Base-by-base conservation (phyloP, 2,329 filamentous ascomycete species). In the Trichophyton verrucosum region DNA sequence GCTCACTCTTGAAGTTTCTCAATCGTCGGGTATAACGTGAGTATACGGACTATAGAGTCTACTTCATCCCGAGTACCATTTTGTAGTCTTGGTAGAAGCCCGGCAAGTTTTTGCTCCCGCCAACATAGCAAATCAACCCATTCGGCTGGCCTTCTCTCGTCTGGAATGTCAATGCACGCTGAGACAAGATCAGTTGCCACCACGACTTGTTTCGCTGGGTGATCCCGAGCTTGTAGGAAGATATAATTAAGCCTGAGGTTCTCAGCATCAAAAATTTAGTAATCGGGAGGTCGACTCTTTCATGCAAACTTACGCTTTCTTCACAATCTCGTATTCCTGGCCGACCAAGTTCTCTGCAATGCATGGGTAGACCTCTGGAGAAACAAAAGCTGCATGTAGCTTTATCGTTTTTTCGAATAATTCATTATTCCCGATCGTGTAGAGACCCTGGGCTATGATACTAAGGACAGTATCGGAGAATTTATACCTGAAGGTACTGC, bases 381-480 rank as follows among this genome's bases (percentile, higher is more conserved):
- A n/a, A 7, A 57, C 9, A 20, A 33, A 30, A 4, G 13, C 30
- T 13, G 20, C 3, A 47, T 56, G 17, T 15, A 46, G 15, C 11
- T 30, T 7, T 44, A 60, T 57, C 22, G 36, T 27, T 13, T 46
- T 24, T 8, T 56, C 49, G 22, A 53, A 60, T 17, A 22, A 9
- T n/a, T 38, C 30, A 3, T 38, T 11, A 9, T 60, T 17, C 7
- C 44, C 17, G 9, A 60, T 53, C n/a, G 4, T 22, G 11, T 38
- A 17, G 17, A 55, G 20, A 2, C 60, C 60, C 3, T 44, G 15
- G 6, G 60, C 42, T 15, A 58, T 17, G 6, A 44, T 49, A 20
- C 56, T 38, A 42, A 61, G 53, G 42, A 61, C 9, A 20, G 22
- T 22, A 42, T 61, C 60, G 7, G 30, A 20, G 15, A 53, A 51